A percentile compares a stretch with the other conserved stretches of the same genome.
These are phyloP conservation scores for Dryas drummondii DNA, from an alignment of 306 rosid genomes.

Conservation along the genomic window DNA sequence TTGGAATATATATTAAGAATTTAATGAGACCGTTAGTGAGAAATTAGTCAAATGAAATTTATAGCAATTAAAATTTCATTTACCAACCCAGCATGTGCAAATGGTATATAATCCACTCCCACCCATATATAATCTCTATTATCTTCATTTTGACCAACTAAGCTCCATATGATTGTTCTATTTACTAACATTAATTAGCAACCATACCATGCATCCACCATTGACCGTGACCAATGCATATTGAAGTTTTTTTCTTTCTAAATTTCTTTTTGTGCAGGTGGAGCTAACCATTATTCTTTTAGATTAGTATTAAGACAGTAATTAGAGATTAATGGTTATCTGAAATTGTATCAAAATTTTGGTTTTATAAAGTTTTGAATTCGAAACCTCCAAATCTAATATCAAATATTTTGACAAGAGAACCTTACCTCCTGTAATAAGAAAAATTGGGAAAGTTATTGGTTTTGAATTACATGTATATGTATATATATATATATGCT, in stretches of 20 bases:
- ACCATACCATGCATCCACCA: neutral
- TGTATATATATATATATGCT: too few relatives aligned
- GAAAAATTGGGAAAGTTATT: too few relatives aligned
- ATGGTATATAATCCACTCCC: conserved; percentile 26
- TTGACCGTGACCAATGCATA: conserved; percentile 1
- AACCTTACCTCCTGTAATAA: too few relatives aligned
- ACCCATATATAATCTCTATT: conserved; percentile 19
- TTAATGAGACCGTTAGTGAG: conserved; percentile 32
- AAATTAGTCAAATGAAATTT: conserved; percentile 24
- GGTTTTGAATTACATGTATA: too few relatives aligned
- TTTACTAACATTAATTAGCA: neutral
- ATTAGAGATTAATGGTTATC: too few relatives aligned
- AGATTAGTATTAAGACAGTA: too few relatives aligned
- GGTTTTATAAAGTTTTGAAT: too few relatives aligned
- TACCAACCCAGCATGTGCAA: conserved; percentile 53
- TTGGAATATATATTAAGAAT: conserved; percentile 28
- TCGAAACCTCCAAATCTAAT: too few relatives aligned
- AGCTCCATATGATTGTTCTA: conserved; percentile 16
- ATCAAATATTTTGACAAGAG: too few relatives aligned
- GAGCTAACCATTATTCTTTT: too few relatives aligned
- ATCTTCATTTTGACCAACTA: conserved; percentile 27
- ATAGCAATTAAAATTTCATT: conserved; percentile 17
- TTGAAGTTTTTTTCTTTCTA: neutral
- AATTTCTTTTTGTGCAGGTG: too few relatives aligned
- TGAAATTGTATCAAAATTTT: too few relatives aligned